Base-by-base conservation (phyloP, 2,329 filamentous ascomycete genomes). In the Fusarium heterosporum region DNA sequence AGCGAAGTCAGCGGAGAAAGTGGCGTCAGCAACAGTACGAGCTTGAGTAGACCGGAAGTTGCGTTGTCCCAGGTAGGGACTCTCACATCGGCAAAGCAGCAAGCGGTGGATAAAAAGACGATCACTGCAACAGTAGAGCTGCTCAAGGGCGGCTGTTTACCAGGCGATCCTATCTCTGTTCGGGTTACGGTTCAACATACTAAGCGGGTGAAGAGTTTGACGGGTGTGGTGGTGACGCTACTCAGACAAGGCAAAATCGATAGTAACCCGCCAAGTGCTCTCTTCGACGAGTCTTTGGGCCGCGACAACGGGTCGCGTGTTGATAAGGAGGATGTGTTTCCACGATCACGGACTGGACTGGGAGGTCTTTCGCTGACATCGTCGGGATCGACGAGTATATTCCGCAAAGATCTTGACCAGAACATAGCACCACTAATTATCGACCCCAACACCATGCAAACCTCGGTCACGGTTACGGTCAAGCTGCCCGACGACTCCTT, bases 161-260 rank as follows among this genome's bases (percentile, higher is more conserved):
- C 93, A 0, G 96, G 96, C 16, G 96, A 98, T 71, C 87, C 87
- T 25, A 83, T 98, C 41, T 89, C 92, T 0, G 85, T 98, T 53
- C 90, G 88, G 72, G 89, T 98, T 51, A 89, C 86, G 1, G 89
- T 99, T 61, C 90, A 93, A 66, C 96, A 98, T 76, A 95, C 91
- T 61, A 97, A 96, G 77, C 87, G 89, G 58, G 88, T 98, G 73
- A 93, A 95, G 80, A 98, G 93, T 75, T 85, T 97, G 79, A 92
- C 95, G 70, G 95, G 96, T 9, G 91, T 98, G 46, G 96, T 98
- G 62, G 88, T 97, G 43, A 98, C 96, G 3, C 82, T 99, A 10
- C 97, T 96, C 76, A 89, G 96, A 42, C 92, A 97, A 77, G 93
- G 93, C 25, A 89, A 93, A 61, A 95, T 98, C 43, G 95, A 99